A percentile compares a stretch with the other conserved stretches of the same genome.
Conservation (phyloP, 352 stramenopile genomes). For the Lagenidium giganteum region DNA sequence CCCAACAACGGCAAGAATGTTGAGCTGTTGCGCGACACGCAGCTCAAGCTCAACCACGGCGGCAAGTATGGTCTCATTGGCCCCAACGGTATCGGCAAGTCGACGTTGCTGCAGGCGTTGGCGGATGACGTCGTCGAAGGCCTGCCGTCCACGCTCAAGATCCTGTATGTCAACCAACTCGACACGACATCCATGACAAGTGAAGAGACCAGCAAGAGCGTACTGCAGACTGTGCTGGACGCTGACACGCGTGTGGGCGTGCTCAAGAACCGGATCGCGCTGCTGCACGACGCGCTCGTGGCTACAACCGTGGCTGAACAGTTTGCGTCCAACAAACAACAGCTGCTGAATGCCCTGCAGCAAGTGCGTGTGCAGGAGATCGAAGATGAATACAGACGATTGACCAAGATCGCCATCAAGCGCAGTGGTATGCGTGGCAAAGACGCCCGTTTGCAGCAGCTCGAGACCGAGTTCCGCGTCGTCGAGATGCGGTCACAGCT, state of each 20-base stretch:
- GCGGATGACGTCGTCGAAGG: conserved; percentile 78
- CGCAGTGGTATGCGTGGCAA: conserved; percentile 45
- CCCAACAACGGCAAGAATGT: conserved; percentile 18
- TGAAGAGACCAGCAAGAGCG: conserved; percentile 16
- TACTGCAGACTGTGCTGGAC: conserved; percentile 40
- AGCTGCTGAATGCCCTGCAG: conserved; percentile 30
- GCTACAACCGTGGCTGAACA: too few relatives aligned
- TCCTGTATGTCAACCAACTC: conserved; percentile 63
- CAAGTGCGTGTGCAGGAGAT: conserved; percentile 32
- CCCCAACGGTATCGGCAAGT: conserved; percentile 85
- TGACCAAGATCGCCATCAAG: conserved; percentile 51
- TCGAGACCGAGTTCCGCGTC: conserved; percentile 34
- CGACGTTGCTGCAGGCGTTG: conserved; percentile 92
- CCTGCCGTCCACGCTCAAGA: conserved; percentile 33
- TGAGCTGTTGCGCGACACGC: conserved; percentile 63
- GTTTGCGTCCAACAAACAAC: conserved; percentile 30
- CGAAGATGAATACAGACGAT: conserved; percentile 22
- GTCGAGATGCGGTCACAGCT: conserved; percentile 21
- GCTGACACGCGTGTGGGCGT: conserved; percentile 33
- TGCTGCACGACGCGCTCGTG: too few relatives aligned
- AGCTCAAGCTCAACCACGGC: conserved; percentile 76
- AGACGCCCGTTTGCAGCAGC: conserved; percentile 35
- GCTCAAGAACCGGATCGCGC: conserved; percentile 27
- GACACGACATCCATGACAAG: conserved; percentile 33
- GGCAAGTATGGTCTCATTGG: conserved; percentile 84